Conservation (phyloP, 768 basidiomycete species). For the Mycena rosella region DNA sequence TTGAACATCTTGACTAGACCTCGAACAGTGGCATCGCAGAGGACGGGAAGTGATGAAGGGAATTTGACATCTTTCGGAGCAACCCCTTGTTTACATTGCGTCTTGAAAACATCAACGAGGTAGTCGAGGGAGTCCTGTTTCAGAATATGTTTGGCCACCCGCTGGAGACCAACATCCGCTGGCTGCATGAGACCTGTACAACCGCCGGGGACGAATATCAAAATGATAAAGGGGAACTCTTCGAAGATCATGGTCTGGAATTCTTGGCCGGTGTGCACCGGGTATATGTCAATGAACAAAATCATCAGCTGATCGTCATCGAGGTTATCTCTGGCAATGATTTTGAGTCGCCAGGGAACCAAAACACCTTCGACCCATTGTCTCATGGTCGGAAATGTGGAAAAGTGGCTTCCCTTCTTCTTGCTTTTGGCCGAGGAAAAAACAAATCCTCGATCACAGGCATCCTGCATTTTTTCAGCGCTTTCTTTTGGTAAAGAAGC, state of each 20-base stretch:
- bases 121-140: background rate
- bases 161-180: no score
- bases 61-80: constrained; percentile 8
- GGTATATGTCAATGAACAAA: background rate
- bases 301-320: background rate
- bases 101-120: background rate
- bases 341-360: no score
- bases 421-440: no score
- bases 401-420: no score
- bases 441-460: background rate
- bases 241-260: background rate
- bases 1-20: background rate
- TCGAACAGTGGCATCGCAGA: background rate
- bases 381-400: no score
- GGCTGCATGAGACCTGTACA: background rate
- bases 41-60: background rate
- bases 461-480: background rate
- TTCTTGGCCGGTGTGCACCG: background rate
- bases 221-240: background rate
- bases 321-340: background rate
- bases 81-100: background rate
- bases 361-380: no score
- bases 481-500: constrained; percentile 25
- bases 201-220: background rate
- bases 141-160: constrained; percentile 8